These are phyloP conservation scores for Elsinoe necatrix DNA, from an alignment of 2,329 filamentous ascomycete genomes.

Conservation along the genomic window DNA sequence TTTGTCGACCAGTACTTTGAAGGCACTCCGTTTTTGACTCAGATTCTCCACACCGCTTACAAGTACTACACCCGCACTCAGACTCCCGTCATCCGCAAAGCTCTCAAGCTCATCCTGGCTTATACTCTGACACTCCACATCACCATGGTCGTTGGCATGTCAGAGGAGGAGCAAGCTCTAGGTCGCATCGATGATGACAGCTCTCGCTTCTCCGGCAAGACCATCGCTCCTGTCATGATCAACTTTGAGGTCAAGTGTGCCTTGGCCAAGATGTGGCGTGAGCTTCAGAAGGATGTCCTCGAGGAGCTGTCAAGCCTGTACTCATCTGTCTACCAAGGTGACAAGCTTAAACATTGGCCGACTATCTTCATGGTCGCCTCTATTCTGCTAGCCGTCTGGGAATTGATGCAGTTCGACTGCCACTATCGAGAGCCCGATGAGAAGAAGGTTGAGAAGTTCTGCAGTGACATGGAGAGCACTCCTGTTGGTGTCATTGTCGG, in stretches of 20 bases:
- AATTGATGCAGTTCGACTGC: conserved; percentile 98
- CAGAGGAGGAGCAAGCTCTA: conserved; percentile 65
- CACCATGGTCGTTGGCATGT: conserved; percentile 84
- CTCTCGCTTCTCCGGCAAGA: conserved; percentile 83
- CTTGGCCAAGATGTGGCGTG: conserved; percentile 95
- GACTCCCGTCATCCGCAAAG: conserved; percentile 84
- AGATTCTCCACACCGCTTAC: conserved; percentile 93
- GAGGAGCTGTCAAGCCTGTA: conserved; percentile 88
- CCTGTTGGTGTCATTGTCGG: conserved; percentile 94
- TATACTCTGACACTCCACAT: conserved; percentile 95
- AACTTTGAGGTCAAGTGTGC: conserved; percentile 99
- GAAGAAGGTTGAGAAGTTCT: conserved; percentile 84
- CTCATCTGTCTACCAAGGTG: conserved; percentile 95
- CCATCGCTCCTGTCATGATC: conserved; percentile 94
- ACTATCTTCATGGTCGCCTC: conserved; percentile 97
- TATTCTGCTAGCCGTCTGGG: conserved; percentile 89
- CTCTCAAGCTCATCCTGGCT: conserved; percentile 84
- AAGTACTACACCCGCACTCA: conserved; percentile 86
- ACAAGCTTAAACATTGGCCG: conserved; percentile 97
- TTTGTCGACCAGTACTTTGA: conserved; percentile 96
- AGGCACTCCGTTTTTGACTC: conserved; percentile 87
- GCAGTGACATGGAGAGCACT: conserved; percentile 90
- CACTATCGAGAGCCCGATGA: conserved; percentile 88
- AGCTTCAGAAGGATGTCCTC: conserved; percentile 89
- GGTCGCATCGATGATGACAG: conserved; percentile 79